These are phyloP conservation scores for Eucalyptus pumila DNA, from an alignment of 345 rosid genomes.

Conservation along the genomic window DNA sequence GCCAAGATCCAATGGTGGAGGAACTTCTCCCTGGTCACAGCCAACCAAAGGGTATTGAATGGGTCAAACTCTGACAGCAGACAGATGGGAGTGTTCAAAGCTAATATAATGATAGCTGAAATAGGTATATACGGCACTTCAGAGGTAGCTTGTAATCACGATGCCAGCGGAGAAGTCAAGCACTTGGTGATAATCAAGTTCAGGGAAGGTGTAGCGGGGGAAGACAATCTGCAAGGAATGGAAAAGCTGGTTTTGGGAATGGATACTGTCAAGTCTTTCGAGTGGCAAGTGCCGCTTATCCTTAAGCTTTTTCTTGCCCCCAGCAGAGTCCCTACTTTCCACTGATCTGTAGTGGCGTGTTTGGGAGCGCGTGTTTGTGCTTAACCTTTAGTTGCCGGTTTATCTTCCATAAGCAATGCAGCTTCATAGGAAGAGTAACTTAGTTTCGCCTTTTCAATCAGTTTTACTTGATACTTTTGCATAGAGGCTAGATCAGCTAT, in stretches of 20 bases:
- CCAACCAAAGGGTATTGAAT: not conserved
- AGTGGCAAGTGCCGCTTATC: conserved; percentile 17
- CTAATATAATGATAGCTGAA: not conserved
- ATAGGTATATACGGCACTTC: not conserved
- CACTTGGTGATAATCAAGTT: conserved; percentile 67
- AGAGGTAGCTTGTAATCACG: not conserved
- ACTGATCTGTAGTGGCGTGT: not conserved
- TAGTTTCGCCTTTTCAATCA: not conserved
- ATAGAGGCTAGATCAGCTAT: not conserved
- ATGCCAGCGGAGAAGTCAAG: conserved; percentile 27
- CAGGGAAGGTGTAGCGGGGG: conserved; percentile 47
- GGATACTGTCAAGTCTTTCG: conserved; percentile 63
- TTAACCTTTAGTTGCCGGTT: not conserved
- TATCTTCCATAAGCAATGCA: not conserved
- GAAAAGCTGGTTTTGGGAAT: conserved; percentile 59
- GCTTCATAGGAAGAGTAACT: not conserved
- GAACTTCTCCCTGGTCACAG: not conserved
- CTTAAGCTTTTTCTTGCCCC: not conserved
- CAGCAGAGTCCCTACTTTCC: not conserved
- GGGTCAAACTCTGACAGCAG: not conserved
- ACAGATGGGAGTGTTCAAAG: not conserved
- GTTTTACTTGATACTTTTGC: not conserved
- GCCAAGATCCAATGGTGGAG: not conserved
- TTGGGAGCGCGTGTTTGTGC: not conserved
- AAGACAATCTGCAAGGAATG: conserved; percentile 58